Evolutionary conservation across 1,139 yeast genomes (phyloP), one percentile per base, ranked within the genome.

Genomic region (Lodderomyces oxycetoniae): DNA sequence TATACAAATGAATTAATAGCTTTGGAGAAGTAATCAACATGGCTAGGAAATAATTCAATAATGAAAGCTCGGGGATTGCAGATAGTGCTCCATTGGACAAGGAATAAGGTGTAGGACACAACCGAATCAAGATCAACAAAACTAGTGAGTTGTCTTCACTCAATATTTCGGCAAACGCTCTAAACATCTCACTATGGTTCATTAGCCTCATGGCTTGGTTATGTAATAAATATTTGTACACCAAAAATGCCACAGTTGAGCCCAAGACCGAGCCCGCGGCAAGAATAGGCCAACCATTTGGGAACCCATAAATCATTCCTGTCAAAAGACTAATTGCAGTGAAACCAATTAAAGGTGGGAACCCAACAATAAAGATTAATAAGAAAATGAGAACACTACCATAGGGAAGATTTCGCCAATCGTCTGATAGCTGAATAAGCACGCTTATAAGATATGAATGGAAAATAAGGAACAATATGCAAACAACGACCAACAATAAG

Each of bases 51-150:
- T 83, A 91, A 19, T 79, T 76, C 31, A 57, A 40, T 1, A 78
- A 62, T 0, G 80, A 66, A 12, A 88, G 68, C 20, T 85, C 82
- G 0, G 94, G 95, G 15, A 89, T 74, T 3, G 91, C 82, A 4
- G 94, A 91, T 45, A 91, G 67, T 0, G 95, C 96, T 4, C 96
- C 97, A 51, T 91, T 91, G 0, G 94, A 82, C 28, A 89, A 63
- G 3, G 96, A 86, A 53, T 89, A 91, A 0, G 98, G 97, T 48
- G 89, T 71, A 0, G 98, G 98, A 47, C 96, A 87, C 39, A 89
- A 59, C 37, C 96, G 67, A 29, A 91, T 72, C 53, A 89, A 67
- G 36, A 81, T 72, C 36, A 91, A 59, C 28, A 91, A 58, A 41
- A 77, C 55, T 40, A 88, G 71, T 39, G 86, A 79, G 28, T 60